Conservation (phyloP, 1,284 basidiomycete species). For the Apiotrichum siamense region DNA sequence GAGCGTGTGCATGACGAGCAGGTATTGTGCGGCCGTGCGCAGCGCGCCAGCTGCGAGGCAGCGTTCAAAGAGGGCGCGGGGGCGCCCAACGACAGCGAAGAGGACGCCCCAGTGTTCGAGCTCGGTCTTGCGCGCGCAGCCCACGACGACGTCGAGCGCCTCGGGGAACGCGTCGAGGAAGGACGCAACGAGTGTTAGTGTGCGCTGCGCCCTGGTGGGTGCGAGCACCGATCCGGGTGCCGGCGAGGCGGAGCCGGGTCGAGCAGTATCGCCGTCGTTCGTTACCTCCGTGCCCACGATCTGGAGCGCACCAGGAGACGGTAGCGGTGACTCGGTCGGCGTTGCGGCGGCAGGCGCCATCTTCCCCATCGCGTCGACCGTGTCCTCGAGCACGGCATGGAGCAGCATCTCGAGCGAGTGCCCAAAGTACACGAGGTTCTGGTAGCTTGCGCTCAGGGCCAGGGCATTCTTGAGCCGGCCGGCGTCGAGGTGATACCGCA, state of each 20-base stretch:
- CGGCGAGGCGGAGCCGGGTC: no score
- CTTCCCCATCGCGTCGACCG: conserved; percentile 50
- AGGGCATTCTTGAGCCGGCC: conserved; percentile 72
- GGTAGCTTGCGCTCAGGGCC: conserved; percentile 77
- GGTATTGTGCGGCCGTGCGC: conserved; percentile 86
- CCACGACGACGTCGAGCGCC: conserved; percentile 85
- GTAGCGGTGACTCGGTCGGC: no score
- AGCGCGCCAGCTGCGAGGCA: conserved; percentile 70
- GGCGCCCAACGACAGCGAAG: conserved; percentile 85
- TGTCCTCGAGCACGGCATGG: conserved; percentile 90
- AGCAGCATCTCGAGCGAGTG: conserved; percentile 92
- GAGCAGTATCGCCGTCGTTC: no score
- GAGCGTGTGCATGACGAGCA: conserved; percentile 86
- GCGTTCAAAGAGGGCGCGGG: conserved; percentile 84
- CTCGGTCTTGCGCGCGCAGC: conserved; percentile 95
- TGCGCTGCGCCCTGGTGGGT: no score
- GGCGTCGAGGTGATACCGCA: conserved; percentile 73
- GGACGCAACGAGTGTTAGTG: conserved; percentile 68
- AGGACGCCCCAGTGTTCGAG: conserved; percentile 81
- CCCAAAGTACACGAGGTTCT: conserved; percentile 82
- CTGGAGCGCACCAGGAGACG: no score
- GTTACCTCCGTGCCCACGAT: no score
- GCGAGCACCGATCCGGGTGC: no score
- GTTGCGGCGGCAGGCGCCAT: background rate
- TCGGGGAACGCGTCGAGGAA: conserved; percentile 93